Evolutionary conservation across 768 basidiomycete species (phyloP), one percentile per base, ranked within the genome.

Genomic region (Pleurotus eryngii): DNA sequence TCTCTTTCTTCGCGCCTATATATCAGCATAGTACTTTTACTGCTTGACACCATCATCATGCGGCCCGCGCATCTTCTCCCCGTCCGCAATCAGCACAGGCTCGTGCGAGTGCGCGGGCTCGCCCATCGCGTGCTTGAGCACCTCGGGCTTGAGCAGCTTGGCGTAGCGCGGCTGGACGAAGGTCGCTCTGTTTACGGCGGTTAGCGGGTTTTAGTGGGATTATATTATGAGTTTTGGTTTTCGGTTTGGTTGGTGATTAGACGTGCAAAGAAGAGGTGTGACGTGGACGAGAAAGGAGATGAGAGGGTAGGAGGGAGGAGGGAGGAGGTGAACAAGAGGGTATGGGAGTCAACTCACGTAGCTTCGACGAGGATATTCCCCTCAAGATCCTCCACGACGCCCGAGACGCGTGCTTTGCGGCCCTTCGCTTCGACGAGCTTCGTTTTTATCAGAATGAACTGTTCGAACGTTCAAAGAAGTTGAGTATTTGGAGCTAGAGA

Each of bases 111-210:
- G 62, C 5, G 72, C 69, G 39, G 82, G 81, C 53, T 81, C 79
- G 5, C 92, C 92, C 72, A 94, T 79, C 1, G 82, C 79, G 60
- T 87, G 81, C 55, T 77, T 79, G 1, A 93, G 69, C 3, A 80
- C 76, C 1, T 72, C 73, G 38, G 80, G 79, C 61, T 85, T 83
- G 24, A 97, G 76, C 49, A 94, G 75, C 57, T 86, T 84, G 2
- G 95, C 90, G 64, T 95, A 94, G 57, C 84, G 85, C 1, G 95
- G 95, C 64, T 98, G 93, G 12, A 98, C 84, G 65, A 96, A 97
- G 38, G 87, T 76, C 0, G 83, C 90, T 0, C 91, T 20, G 20
- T 20, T 1, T 20, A 20, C 20, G 20, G 20, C 2, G 20, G 2
- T 20, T 20, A 20, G 20, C 2, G 20, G 20, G 20, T 1, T 20